Conservation (phyloP, 768 basidiomycete species). For the Termitomyces sp. region DNA sequence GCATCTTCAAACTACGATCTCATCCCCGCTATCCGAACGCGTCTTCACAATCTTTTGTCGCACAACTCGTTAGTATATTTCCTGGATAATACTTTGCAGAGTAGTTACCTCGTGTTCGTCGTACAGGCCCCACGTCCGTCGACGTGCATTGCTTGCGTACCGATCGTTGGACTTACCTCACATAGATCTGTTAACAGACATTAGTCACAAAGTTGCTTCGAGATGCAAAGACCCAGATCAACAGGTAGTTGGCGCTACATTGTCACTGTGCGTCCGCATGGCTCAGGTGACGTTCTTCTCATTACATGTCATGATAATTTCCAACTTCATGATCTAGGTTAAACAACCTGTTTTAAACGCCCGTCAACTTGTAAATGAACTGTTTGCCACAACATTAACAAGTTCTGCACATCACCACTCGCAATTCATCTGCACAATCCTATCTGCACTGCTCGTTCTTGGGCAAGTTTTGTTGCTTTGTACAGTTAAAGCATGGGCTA, state of each 20-base stretch:
- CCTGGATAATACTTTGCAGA: background rate
- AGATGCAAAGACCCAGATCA: constrained; percentile 40
- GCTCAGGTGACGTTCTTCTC: constrained; percentile 16
- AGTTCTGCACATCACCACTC: constrained; percentile 3
- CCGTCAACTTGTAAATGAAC: constrained; percentile 5
- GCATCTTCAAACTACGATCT: constrained; percentile 58
- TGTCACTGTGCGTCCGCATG: constrained; percentile 26
- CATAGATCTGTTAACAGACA: constrained; percentile 37
- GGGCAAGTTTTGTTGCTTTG: constrained; percentile 22
- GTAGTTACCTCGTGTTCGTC: constrained; percentile 7
- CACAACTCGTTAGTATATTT: constrained; percentile 70
- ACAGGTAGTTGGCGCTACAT: constrained; percentile 41
- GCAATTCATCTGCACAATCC: constrained; percentile 16
- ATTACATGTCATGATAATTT: background rate
- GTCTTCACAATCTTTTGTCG: constrained; percentile 59
- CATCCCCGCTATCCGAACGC: constrained; percentile 69
- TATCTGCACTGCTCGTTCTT: constrained; percentile 20
- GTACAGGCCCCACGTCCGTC: constrained; percentile 51
- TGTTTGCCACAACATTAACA: constrained; percentile 4
- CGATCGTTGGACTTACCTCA: constrained; percentile 45
- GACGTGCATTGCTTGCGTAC: constrained; percentile 58
- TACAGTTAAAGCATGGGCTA: background rate
- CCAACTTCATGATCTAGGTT: background rate
- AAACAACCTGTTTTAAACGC: background rate
- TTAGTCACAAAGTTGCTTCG: constrained; percentile 32